phyloP scores from a whole-genome alignment of 495 filamentous ascomycete species.

The Xylaria venustula region DNA sequence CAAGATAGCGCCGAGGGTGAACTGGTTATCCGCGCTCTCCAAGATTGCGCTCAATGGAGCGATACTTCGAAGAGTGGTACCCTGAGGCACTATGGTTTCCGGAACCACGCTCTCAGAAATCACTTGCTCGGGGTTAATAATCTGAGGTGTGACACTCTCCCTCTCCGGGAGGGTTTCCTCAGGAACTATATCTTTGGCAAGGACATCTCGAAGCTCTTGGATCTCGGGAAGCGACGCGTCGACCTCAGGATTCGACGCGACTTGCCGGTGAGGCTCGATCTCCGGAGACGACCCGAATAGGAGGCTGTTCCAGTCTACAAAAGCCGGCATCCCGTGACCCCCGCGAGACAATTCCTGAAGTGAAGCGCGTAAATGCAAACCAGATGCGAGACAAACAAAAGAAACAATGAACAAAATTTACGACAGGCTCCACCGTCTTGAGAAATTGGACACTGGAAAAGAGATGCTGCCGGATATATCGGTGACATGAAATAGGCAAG shows the following conservation, averaged over 20 bases:
- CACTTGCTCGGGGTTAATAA: not conserved
- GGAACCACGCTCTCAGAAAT: not conserved
- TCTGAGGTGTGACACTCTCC: not conserved
- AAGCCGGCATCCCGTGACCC: slow-evolving; percentile 17
- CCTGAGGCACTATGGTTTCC: not conserved
- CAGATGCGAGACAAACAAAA: not conserved
- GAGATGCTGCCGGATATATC: slow-evolving; percentile 13
- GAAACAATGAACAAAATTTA: slow-evolving; percentile 5
- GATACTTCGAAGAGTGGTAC: not conserved
- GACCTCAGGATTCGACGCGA: slow-evolving; percentile 2
- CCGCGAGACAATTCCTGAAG: slow-evolving; percentile 7
- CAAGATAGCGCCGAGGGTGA: slow-evolving; percentile 7
- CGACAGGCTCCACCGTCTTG: slow-evolving; percentile 7
- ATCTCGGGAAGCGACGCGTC: slow-evolving; percentile 3
- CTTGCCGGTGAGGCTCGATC: slow-evolving; percentile 1
- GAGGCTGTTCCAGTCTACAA: slow-evolving; percentile 18
- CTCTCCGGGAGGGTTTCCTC: not conserved
- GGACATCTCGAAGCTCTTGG: not conserved
- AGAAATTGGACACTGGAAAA: slow-evolving; percentile 3
- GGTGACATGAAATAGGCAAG: slow-evolving; percentile 9
- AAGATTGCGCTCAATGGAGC: not conserved
- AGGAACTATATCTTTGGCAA: not conserved
- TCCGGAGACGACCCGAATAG: slow-evolving; percentile 12
- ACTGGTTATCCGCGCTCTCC: not conserved
- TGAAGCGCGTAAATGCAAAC: slow-evolving; percentile 2